Evolutionary conservation across 2,329 filamentous ascomycete genomes (phyloP), one percentile per base, ranked within the genome.

Genomic region (Fusarium graminum): DNA sequence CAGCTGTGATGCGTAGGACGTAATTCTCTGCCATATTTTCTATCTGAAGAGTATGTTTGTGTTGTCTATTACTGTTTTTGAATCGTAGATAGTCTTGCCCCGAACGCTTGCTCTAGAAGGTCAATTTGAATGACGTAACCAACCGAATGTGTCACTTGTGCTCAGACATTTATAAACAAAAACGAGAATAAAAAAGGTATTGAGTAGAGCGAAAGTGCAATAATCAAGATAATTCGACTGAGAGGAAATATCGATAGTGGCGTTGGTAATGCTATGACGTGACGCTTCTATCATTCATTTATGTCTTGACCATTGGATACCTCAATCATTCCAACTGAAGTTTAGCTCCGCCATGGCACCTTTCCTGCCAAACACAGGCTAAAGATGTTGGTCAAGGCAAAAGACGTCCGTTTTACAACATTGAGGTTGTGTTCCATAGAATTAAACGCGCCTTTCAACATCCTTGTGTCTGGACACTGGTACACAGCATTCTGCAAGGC

Each of bases 1-100:
- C 94, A 2, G 92, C 92, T 0, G 93, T 96, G 54, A 97, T 90
- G 68, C 86, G 87, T 63, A 98, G 85, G 49, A 92, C 85, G 78
- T 95, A 97, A 69, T 92, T 90, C 59, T 90, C 86, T 17, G 88
- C 83, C 88, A 88, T 88, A 26, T 45, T 58, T 13, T 38, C 30
- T 46, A 38, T 39, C 7, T 34, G 14, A n/a, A 19, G 39, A 12
- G 17, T 13, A 40, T 14, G 22, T 36, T 12, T 13, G 40, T 14
- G 22, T 36, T 12, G 25, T 34, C 22, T 41, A 29, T 39, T 19
- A 29, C 19, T 30, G 10, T 38, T 34, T 45, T 30, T 34, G 25
- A 25, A 13, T 6, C 22, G 22, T 22, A 22, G 22, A 16, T 6
- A 16, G 12, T 44, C 9, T 25, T 19, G 19, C 17, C 29, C 10